Conservation (phyloP, 108 stramenopile genomes). For the Stephanodiscus minutulus region DNA sequence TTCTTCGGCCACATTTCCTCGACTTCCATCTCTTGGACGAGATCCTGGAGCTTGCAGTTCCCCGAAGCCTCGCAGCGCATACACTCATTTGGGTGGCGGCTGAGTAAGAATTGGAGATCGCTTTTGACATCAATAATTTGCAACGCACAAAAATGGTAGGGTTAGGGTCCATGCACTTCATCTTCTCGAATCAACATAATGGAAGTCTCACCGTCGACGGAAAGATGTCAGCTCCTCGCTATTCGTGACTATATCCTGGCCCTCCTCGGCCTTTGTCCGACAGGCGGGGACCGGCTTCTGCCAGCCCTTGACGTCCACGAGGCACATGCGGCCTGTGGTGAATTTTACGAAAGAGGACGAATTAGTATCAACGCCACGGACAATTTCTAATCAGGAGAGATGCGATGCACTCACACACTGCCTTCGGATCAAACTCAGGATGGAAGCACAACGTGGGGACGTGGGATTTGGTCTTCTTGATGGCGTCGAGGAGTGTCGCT, state of each 20-base stretch:
- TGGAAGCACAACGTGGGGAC: constrained; percentile 61
- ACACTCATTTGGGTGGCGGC: constrained; percentile 50
- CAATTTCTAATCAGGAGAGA: neutral
- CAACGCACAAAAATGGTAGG: neutral
- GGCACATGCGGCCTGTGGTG: constrained; percentile 36
- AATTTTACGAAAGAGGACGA: too few relatives aligned
- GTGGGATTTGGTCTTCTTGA: constrained; percentile 31
- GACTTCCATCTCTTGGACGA: constrained; percentile 51
- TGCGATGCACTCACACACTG: constrained; percentile 28
- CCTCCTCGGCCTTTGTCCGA: constrained; percentile 39
- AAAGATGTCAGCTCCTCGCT: constrained; percentile 32
- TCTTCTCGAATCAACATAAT: neutral
- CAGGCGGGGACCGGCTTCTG: constrained; percentile 45
- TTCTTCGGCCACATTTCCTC: constrained; percentile 45
- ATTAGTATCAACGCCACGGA: neutral
- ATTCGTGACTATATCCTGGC: constrained; percentile 29
- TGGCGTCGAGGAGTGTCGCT: constrained; percentile 47
- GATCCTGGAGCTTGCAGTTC: constrained; percentile 48
- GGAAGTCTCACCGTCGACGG: constrained; percentile 19
- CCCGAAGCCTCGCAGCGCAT: constrained; percentile 49
- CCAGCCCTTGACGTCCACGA: constrained; percentile 45
- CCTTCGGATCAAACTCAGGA: constrained; percentile 44
- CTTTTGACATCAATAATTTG: neutral
- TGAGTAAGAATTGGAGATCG: constrained; percentile 43
- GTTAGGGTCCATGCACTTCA: too few relatives aligned